phyloP scores from a whole-genome alignment of 805 yeast species.

The Kluyveromyces wickerhamii region DNA sequence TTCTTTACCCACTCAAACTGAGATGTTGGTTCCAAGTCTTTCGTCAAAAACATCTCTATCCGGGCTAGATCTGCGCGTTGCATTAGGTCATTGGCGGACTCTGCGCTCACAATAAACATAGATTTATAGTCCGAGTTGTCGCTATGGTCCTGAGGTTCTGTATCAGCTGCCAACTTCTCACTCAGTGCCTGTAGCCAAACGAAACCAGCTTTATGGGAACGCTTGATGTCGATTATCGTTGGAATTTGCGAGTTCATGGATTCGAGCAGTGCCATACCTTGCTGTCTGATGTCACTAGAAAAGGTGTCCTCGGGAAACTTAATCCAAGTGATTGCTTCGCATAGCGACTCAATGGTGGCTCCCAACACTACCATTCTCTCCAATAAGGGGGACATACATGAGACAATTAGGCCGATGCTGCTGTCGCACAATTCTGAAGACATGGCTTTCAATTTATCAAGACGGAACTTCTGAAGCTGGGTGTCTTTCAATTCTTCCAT shows the following conservation, averaged over 20 bases:
- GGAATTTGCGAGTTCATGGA: not conserved
- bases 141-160: too few species aligned
- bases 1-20: not conserved
- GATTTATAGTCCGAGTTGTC: not conserved
- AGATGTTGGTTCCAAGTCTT: not conserved
- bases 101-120: not conserved
- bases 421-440: conserved; percentile 1
- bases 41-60: not conserved
- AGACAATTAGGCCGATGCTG: conserved; percentile 1
- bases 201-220: not conserved
- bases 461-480: not conserved
- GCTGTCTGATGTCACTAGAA: not conserved
- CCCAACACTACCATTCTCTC: conserved; percentile 3
- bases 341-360: conserved; percentile 2
- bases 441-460: not conserved
- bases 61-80: not conserved
- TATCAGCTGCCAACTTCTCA: not conserved
- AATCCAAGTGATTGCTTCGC: conserved; percentile 3
- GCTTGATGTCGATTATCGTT: not conserved
- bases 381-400: conserved; percentile 2
- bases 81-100: not conserved
- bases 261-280: not conserved
- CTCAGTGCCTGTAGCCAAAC: not conserved
- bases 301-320: conserved; percentile 1
- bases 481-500: conserved; percentile 1